Evolutionary conservation across 176 grass and related monocot species (phyloP), one percentile per base, ranked within the genome.

Genomic region (Avena atlantica): DNA sequence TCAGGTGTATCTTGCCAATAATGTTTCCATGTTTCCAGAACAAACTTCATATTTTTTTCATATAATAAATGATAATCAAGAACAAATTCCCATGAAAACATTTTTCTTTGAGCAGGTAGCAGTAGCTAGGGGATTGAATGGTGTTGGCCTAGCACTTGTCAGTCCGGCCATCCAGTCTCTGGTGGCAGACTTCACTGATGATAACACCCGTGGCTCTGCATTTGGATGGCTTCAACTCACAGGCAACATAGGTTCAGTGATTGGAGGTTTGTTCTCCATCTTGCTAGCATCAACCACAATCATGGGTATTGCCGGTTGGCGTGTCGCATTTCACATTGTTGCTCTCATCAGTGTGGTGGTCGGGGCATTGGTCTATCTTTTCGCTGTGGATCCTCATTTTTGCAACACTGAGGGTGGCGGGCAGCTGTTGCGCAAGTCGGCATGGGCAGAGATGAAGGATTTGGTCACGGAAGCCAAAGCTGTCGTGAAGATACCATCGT

Each of bases 161-260:
- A 91, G 74, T 3, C 95, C 95, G 2, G 91, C 95, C 16, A 95
- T 98, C 71, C 91, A 93, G 27, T 98, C 95, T 55, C 88, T 98
- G 1, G 93, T 95, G 12, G 95, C 95, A 20, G 95, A 98, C 76
- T 95, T 84, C 44, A 93, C 91, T 6, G 91, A 95, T n/a, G 86
- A 98, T 17, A 82, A 15, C 47, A 88, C 88, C 14, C 93, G 95
- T 4, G 93, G 95, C 19, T 70, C 89, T 0, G 95, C 93, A 1
- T 98, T 98, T 53, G 93, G 95, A 80, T 98, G 93, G 89, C 90
- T 98, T 45, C 93, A 95, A n/a, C 59, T 98, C 58, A 93, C 95
- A 25, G 90, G 93, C 21, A 98, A 95, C 66, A 31, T 93, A 27
- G 95, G 95, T 20, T 92, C 93, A 12, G 83, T 98, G 40, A 73